phyloP scores from a whole-genome alignment of 2,329 filamentous ascomycete species.

The Aspergillus candidus region DNA sequence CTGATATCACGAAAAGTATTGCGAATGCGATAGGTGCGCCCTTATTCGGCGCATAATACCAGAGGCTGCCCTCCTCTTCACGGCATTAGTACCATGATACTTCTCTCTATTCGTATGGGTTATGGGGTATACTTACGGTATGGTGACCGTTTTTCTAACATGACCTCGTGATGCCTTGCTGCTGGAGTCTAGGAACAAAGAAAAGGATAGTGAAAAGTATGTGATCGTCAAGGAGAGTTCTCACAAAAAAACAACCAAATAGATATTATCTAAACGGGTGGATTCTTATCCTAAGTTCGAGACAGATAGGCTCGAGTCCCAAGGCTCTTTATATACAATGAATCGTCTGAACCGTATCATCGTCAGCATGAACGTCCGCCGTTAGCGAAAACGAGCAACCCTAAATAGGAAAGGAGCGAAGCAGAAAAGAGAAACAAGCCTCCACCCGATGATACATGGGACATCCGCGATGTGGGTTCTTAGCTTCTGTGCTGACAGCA shows the following conservation, averaged over 20 bases:
- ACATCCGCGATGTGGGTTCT: neutral
- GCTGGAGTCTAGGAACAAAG: too few species aligned
- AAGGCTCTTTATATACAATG: neutral
- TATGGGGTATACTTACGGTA: constrained; percentile 19
- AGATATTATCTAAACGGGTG: neutral
- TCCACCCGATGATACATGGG: neutral
- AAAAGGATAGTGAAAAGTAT: too few species aligned
- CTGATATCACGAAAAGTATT: constrained; percentile 35
- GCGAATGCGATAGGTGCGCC: constrained; percentile 38
- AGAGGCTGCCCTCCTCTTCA: constrained; percentile 31
- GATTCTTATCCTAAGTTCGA: neutral
- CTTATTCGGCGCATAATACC: constrained; percentile 39
- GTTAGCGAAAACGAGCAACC: constrained; percentile 19
- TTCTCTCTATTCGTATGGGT: neutral
- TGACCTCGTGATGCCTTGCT: neutral
- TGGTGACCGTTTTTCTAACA: constrained; percentile 17
- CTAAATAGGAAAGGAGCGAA: constrained; percentile 6
- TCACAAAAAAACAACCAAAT: neutral
- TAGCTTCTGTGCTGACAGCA: too few species aligned
- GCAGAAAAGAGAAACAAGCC: neutral
- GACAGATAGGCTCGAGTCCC: too few species aligned
- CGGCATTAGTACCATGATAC: constrained; percentile 7
- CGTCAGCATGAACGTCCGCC: neutral
- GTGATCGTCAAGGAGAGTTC: too few species aligned
- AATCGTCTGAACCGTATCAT: neutral